These are phyloP conservation scores for Coemansia sp. DNA, from an alignment of 192 early-diverging fungal species.

Conservation along the genomic window DNA sequence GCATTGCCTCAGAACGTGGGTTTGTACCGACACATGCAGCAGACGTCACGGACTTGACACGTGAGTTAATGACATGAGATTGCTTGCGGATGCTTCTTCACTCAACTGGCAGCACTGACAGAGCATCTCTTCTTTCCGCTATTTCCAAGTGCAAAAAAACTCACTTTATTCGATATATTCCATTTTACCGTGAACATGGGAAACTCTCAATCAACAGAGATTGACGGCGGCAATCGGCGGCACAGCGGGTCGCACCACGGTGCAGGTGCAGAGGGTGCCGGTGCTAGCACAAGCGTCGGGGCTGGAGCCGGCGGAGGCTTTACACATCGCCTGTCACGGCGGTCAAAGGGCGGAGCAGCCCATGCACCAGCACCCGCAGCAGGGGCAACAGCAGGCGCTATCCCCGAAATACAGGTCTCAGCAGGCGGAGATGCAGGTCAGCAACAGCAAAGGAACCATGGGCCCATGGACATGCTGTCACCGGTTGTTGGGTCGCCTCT, in stretches of 20 bases:
- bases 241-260: conserved; percentile 29
- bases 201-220: conserved; percentile 48
- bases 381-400: conserved; percentile 19
- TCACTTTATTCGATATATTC: background rate
- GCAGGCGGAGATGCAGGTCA: conserved; percentile 5
- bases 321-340: conserved; percentile 39
- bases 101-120: no score
- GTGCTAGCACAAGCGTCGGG: no score
- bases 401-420: conserved; percentile 25
- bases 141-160: no score
- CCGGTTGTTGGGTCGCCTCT: conserved; percentile 51
- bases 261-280: conserved; percentile 10
- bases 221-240: conserved; percentile 25
- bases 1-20: no score
- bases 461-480: conserved; percentile 48
- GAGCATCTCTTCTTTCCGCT: no score
- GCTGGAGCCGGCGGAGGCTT: conserved; percentile 17
- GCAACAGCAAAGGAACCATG: conserved; percentile 10
- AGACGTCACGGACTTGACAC: no score
- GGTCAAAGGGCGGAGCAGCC: conserved; percentile 18
- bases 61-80: no score
- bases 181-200: conserved; percentile 24
- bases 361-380: conserved; percentile 9
- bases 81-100: no score
- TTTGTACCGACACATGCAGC: no score